phyloP scores from a whole-genome alignment of 2,329 filamentous ascomycete genomes.

The Nannizziopsis barbatae region DNA sequence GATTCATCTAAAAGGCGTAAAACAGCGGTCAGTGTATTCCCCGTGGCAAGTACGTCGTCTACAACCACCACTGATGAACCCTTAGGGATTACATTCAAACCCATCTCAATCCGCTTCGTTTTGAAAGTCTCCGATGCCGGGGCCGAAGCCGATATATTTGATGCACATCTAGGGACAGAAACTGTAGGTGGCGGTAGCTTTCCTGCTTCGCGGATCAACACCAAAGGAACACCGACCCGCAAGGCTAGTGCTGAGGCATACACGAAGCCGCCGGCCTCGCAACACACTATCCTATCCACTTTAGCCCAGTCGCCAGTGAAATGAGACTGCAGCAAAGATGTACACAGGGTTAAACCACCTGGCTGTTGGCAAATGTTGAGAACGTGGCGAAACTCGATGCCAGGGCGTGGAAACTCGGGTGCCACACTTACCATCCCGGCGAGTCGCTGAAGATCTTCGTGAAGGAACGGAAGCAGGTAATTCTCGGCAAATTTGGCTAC shows the following conservation, averaged over 20 bases:
- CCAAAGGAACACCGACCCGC: slow-evolving; percentile 35
- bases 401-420: slow-evolving; percentile 41
- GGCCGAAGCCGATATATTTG: slow-evolving; percentile 44
- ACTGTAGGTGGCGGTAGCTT: slow-evolving; percentile 50
- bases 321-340: slow-evolving; percentile 39
- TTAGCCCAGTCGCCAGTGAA: slow-evolving; percentile 40
- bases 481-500: slow-evolving; percentile 34
- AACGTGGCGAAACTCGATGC: slow-evolving; percentile 48
- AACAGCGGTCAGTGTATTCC: slow-evolving; percentile 44
- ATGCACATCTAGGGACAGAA: slow-evolving; percentile 39
- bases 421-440: slow-evolving; percentile 41
- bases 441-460: slow-evolving; percentile 39
- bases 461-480: slow-evolving; percentile 37
- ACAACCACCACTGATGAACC: slow-evolving; percentile 44
- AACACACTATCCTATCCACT: slow-evolving; percentile 40
- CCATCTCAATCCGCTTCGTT: slow-evolving; percentile 42
- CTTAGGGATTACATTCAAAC: slow-evolving; percentile 30
- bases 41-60: slow-evolving; percentile 50
- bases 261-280: slow-evolving; percentile 48
- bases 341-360: slow-evolving; percentile 43
- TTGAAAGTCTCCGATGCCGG: slow-evolving; percentile 14
- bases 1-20: slow-evolving; percentile 39
- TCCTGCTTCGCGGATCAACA: slow-evolving; percentile 44
- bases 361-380: slow-evolving; percentile 37
- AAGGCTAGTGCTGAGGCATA: slow-evolving; percentile 44